A percentile compares a stretch with the other conserved stretches of the same genome.
These are phyloP conservation scores for Pyrenopolyporus hunteri DNA, from an alignment of 495 filamentous ascomycete species.

Conservation along the genomic window DNA sequence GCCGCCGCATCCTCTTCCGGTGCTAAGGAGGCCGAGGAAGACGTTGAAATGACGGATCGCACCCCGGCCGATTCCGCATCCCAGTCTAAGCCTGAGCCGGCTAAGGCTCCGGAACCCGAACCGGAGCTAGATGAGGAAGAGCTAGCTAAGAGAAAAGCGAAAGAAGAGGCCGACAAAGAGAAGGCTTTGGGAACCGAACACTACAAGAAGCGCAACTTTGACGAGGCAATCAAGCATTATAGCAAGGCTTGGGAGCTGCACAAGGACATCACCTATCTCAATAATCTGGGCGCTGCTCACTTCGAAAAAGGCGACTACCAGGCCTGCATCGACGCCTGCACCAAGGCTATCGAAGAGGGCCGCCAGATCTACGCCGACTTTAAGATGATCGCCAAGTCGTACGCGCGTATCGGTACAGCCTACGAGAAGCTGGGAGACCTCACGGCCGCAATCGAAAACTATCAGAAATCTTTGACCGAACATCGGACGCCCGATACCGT, in stretches of 20 bases:
- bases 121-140: conserved; percentile 79
- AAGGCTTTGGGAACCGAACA: conserved; percentile 92
- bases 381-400: conserved; percentile 96
- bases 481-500: conserved; percentile 95
- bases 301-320: conserved; percentile 96
- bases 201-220: conserved; percentile 98
- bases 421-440: conserved; percentile 90
- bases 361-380: conserved; percentile 89
- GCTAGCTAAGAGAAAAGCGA: conserved; percentile 81
- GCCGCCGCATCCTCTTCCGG: conserved; percentile 44
- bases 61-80: conserved; percentile 46
- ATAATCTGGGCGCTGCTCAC: conserved; percentile 92
- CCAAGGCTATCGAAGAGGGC: conserved; percentile 87
- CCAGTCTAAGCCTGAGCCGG: conserved; percentile 59
- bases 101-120: conserved; percentile 61
- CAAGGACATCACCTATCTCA: conserved; percentile 97
- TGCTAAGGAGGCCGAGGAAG: conserved; percentile 67
- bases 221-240: conserved; percentile 94
- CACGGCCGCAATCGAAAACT: conserved; percentile 81
- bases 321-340: conserved; percentile 82
- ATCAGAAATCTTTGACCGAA: conserved; percentile 91
- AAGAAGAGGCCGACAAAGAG: conserved; percentile 91
- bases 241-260: conserved; percentile 90
- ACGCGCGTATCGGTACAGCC: conserved; percentile 85
- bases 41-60: conserved; percentile 79